A percentile compares a stretch with the other conserved stretches of the same genome.
Conservation (phyloP, 2,329 filamentous ascomycete genomes). For the Trichoderma asperellum region DNA sequence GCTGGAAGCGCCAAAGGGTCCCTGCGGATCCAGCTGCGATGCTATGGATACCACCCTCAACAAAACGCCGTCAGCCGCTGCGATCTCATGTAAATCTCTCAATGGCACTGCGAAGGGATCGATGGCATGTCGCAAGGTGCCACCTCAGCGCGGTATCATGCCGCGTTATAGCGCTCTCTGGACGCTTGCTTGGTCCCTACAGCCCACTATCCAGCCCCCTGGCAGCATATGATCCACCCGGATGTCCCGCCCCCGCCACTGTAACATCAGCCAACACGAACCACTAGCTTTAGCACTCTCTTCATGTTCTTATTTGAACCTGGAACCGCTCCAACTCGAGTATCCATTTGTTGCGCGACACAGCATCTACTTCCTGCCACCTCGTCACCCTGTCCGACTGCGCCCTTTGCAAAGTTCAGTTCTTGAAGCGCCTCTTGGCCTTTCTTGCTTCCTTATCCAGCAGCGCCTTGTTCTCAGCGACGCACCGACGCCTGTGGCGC, state of each 20-base stretch:
- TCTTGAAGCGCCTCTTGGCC: conserved; percentile 16
- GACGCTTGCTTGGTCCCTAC: background rate
- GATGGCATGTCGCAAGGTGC: conserved; percentile 25
- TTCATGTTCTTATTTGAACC: conserved; percentile 19
- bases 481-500: conserved; percentile 16
- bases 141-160: conserved; percentile 22
- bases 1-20: background rate
- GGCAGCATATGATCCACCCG: conserved; percentile 27
- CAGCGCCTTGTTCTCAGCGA: background rate
- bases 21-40: conserved; percentile 16
- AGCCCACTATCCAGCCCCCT: conserved; percentile 16
- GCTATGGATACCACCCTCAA: conserved; percentile 5
- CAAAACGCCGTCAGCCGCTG: conserved; percentile 1
- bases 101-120: conserved; percentile 21
- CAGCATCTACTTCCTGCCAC: background rate
- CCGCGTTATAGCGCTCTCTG: conserved; percentile 19
- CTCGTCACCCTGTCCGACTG: background rate
- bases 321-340: background rate
- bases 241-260: conserved; percentile 40
- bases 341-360: conserved; percentile 3
- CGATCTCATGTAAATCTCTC: conserved; percentile 25
- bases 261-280: conserved; percentile 28
- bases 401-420: background rate
- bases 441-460: background rate
- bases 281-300: conserved; percentile 23